A percentile compares a stretch with the other conserved stretches of the same genome.
These are phyloP conservation scores for Penicillium cosmopolitanum DNA, from an alignment of 495 filamentous ascomycete genomes.

Conservation along the genomic window DNA sequence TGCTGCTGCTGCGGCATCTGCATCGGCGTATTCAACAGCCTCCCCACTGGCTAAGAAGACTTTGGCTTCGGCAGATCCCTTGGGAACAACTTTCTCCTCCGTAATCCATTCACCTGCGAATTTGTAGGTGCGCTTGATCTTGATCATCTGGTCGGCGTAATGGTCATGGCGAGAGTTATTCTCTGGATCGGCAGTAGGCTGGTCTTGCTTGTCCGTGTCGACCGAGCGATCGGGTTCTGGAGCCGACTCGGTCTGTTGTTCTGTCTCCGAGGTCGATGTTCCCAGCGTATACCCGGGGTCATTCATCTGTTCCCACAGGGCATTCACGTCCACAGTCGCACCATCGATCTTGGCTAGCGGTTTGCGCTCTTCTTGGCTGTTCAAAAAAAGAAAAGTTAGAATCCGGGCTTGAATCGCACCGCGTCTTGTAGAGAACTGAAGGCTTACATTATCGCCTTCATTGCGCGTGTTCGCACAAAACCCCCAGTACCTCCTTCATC, in stretches of 20 bases:
- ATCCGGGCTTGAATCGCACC: slow-evolving; percentile 10
- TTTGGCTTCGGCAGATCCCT: slow-evolving; percentile 79
- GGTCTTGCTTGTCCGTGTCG: slow-evolving; percentile 28
- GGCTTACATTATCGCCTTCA: slow-evolving; percentile 62
- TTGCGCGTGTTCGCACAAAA: slow-evolving; percentile 79
- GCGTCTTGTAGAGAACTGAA: neutral
- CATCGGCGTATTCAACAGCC: slow-evolving; percentile 43
- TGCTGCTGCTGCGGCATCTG: slow-evolving; percentile 22
- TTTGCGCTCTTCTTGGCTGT: slow-evolving; percentile 65
- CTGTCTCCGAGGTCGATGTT: slow-evolving; percentile 17
- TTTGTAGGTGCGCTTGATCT: slow-evolving; percentile 85
- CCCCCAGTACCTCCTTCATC: slow-evolving; percentile 74
- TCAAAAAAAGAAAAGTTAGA: slow-evolving; percentile 7
- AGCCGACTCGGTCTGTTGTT: slow-evolving; percentile 20
- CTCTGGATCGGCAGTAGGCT: slow-evolving; percentile 22
- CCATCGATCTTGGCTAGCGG: slow-evolving; percentile 63
- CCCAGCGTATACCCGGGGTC: slow-evolving; percentile 35
- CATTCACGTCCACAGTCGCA: slow-evolving; percentile 87
- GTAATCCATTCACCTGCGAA: slow-evolving; percentile 88
- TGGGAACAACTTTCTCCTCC: slow-evolving; percentile 78
- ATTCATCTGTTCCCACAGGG: slow-evolving; percentile 82
- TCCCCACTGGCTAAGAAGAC: slow-evolving; percentile 66
- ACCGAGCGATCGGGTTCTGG: slow-evolving; percentile 16
- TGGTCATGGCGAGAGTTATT: slow-evolving; percentile 16
- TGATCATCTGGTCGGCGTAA: slow-evolving; percentile 59